Evolutionary conservation across 306 rosid genomes (phyloP), one percentile per base, ranked within the genome.

Genomic region (Fragaria ananassa): DNA sequence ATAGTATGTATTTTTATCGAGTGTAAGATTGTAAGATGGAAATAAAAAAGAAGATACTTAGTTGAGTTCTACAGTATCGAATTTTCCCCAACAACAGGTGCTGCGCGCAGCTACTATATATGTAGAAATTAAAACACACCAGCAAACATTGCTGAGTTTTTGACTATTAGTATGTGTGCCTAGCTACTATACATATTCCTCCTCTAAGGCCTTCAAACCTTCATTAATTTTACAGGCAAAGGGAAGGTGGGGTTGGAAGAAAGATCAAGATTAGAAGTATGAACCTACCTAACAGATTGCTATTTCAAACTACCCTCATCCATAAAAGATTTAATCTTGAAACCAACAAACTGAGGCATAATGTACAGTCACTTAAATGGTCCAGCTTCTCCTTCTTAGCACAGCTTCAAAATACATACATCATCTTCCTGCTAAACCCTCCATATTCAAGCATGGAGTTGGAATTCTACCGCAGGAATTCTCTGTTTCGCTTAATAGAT

Each of bases 401-500:
- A 23, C 34, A 29, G n/a, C 67, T 60, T 61, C 19, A 29, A 12
- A 56, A 27, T 29, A 14, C 19, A 57, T 23, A 23, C 35, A 25
- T 31, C 39, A 29, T n/a, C 41, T 25, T 58, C 65, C 17, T 57
- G 5, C 2, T 9, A 10, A 23, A 23, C 64, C 2, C 17, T 58
- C 11, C 1, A 2, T 56, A 56, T 56, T 13, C 35, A 58, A 25
- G 8, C 78, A 85, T 85, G 96, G 90, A 86, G 44, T 77, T 83
- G 90, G 90, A 88, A 44, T 77, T 82, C 45, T 74, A 63, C 68
- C 57, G 68, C 46, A 80, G 49, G 34, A 78, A 70, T 64, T 78
- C 87, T 67, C 85, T 88, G 25, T 77, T 25, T 17, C 70, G 70
- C 80, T 71, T 86, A 19, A 83, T 83, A 77, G 81, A 83, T 5